Percentiles rank a stretch among this genome's conserved stretches.
Conservation (phyloP, 768 basidiomycete species). For the Lactarius quietus region DNA sequence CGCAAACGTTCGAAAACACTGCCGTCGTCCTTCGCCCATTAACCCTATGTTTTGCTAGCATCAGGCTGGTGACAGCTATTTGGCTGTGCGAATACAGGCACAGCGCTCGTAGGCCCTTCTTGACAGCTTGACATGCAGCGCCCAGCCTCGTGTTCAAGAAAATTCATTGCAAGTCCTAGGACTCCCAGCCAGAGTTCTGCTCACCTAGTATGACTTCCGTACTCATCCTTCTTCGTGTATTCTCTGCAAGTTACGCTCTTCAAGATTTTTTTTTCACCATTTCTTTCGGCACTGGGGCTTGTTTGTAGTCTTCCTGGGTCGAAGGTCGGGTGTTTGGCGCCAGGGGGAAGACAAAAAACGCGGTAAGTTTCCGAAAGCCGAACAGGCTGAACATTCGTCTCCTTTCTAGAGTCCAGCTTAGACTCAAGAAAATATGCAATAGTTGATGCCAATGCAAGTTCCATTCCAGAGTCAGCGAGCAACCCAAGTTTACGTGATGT, state of each 20-base stretch:
- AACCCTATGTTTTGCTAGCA: too few species aligned
- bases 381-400: too few species aligned
- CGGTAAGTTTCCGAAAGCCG: not conserved
- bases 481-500: not conserved
- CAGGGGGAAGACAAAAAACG: not conserved
- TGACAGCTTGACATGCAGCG: too few species aligned
- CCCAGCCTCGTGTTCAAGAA: not conserved
- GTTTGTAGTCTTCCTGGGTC: conserved; percentile 2
- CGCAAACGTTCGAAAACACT: not conserved
- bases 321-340: not conserved
- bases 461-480: not conserved
- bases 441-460: not conserved
- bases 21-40: not conserved
- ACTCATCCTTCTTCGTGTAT: conserved; percentile 4
- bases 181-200: not conserved
- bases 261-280: too few species aligned
- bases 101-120: not conserved
- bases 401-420: not conserved
- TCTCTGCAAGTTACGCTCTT: conserved; percentile 4
- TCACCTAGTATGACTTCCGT: conserved; percentile 12
- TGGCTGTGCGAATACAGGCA: not conserved
- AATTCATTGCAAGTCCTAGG: not conserved
- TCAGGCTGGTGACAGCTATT: not conserved
- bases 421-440: conserved; percentile 1
- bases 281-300: not conserved